Conservation (phyloP, 805 yeast species). For the Spathaspora gorwiae region DNA sequence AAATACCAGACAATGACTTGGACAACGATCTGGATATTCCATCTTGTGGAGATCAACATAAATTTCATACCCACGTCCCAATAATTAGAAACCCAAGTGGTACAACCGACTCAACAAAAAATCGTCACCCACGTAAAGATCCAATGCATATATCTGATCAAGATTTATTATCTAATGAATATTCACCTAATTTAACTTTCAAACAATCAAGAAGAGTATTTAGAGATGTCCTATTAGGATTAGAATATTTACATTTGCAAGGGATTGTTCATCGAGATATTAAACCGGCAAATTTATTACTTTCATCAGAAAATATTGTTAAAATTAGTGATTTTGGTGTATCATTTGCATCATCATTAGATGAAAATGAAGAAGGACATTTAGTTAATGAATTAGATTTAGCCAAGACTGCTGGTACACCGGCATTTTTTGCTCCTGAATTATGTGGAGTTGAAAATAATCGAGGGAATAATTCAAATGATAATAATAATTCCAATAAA, state of each 20-base stretch:
- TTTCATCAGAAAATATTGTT: slow-evolving; percentile 64
- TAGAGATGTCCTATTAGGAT: slow-evolving; percentile 79
- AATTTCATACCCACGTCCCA: background rate
- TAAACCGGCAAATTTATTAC: slow-evolving; percentile 86
- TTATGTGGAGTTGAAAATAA: slow-evolving; percentile 52
- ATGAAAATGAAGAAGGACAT: slow-evolving; percentile 42
- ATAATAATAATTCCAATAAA: slow-evolving; percentile 15
- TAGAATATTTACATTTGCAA: slow-evolving; percentile 85
- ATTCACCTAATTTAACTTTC: slow-evolving; percentile 59
- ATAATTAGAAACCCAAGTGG: background rate
- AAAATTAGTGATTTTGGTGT: slow-evolving; percentile 98
- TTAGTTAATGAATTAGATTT: slow-evolving; percentile 62
- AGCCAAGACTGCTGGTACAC: slow-evolving; percentile 96
- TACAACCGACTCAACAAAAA: background rate
- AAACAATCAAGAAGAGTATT: slow-evolving; percentile 66
- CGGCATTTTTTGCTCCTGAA: slow-evolving; percentile 95
- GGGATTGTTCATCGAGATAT: slow-evolving; percentile 94
- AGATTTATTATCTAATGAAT: slow-evolving; percentile 20
- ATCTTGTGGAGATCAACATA: slow-evolving; percentile 19
- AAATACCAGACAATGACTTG: slow-evolving; percentile 19
- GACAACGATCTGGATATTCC: slow-evolving; percentile 44
- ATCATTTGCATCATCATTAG: slow-evolving; percentile 59
- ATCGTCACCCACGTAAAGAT: slow-evolving; percentile 5
- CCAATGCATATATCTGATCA: slow-evolving; percentile 10
- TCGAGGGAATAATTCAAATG: slow-evolving; percentile 24